phyloP scores from a whole-genome alignment of 2,329 filamentous ascomycete species.

The Penicillium sp. region DNA sequence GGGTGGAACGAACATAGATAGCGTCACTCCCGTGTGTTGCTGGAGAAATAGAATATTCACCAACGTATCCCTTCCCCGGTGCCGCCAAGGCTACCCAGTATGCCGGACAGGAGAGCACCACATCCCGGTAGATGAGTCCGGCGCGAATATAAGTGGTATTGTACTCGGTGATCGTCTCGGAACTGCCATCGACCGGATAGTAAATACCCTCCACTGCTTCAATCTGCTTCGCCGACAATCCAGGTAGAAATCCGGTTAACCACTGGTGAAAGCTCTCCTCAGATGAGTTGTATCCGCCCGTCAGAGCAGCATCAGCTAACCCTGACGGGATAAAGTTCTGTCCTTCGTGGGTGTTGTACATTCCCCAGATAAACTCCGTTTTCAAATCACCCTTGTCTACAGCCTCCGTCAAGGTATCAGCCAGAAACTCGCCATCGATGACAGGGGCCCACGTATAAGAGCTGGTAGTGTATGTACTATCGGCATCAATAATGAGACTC shows the following conservation, averaged over 20 bases:
- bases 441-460: constrained; percentile 63
- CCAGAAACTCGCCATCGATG: constrained; percentile 57
- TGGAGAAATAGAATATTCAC: constrained; percentile 61
- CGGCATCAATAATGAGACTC: constrained; percentile 49
- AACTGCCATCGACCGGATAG: constrained; percentile 45
- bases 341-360: constrained; percentile 65
- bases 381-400: constrained; percentile 43
- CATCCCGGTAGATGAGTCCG: constrained; percentile 59
- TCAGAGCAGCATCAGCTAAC: constrained; percentile 37
- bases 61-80: constrained; percentile 50
- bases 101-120: constrained; percentile 60
- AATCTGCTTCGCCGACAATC: constrained; percentile 43
- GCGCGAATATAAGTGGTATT: constrained; percentile 55
- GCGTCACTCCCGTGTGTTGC: constrained; percentile 62
- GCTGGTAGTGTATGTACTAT: constrained; percentile 55
- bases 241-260: constrained; percentile 57
- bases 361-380: constrained; percentile 51
- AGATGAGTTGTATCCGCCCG: constrained; percentile 53
- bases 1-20: constrained; percentile 47
- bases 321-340: constrained; percentile 61
- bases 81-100: constrained; percentile 57
- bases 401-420: constrained; percentile 47
- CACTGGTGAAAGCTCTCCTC: constrained; percentile 52
- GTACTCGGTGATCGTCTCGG: constrained; percentile 51
- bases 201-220: constrained; percentile 48